These are phyloP conservation scores for Metschnikowia lochheadii DNA, from an alignment of 805 yeast genomes.

Conservation along the genomic window DNA sequence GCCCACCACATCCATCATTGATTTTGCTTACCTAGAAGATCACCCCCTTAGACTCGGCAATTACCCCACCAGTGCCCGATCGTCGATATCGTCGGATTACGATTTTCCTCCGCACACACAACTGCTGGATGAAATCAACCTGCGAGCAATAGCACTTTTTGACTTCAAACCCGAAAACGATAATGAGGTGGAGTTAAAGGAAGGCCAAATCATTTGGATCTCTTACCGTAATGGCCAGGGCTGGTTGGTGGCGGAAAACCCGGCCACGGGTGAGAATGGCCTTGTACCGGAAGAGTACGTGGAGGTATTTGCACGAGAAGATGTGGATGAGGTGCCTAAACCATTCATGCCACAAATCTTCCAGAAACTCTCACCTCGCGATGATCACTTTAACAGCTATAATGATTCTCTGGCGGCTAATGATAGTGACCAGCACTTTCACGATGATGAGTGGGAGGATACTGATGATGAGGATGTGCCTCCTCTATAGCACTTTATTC, in stretches of 20 bases:
- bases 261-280: slow-evolving; percentile 75
- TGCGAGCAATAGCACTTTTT: slow-evolving; percentile 79
- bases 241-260: slow-evolving; percentile 92
- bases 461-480: slow-evolving; percentile 24
- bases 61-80: slow-evolving; percentile 12
- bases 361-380: slow-evolving; percentile 14
- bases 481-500: neutral
- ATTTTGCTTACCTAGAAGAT: slow-evolving; percentile 71
- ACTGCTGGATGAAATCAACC: slow-evolving; percentile 35
- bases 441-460: slow-evolving; percentile 28
- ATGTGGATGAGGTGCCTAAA: slow-evolving; percentile 35
- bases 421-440: slow-evolving; percentile 8
- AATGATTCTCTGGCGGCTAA: neutral
- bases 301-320: slow-evolving; percentile 40
- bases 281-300: slow-evolving; percentile 95
- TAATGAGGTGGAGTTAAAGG: slow-evolving; percentile 73
- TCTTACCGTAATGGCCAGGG: slow-evolving; percentile 96
- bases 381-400: neutral
- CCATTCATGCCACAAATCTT: slow-evolving; percentile 44
- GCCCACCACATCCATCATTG: slow-evolving; percentile 55
- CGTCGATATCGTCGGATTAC: slow-evolving; percentile 8
- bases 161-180: slow-evolving; percentile 92
- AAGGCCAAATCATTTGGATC: slow-evolving; percentile 82
- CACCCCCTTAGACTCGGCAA: slow-evolving; percentile 71
- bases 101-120: slow-evolving; percentile 10